Conservation (phyloP, 768 basidiomycete genomes). For the Kondoa malvinella region DNA sequence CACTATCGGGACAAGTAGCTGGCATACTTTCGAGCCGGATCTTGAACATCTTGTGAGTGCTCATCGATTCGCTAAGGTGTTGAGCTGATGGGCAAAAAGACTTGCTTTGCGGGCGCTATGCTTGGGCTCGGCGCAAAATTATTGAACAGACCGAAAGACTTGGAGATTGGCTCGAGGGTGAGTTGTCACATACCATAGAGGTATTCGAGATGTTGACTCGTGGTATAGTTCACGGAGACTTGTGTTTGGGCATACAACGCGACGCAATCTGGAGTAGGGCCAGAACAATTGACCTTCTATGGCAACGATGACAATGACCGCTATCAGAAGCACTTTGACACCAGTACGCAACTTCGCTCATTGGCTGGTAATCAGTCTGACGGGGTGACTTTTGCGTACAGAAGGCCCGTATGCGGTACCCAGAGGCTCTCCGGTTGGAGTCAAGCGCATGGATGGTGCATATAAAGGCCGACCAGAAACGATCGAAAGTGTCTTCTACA, state of each 20-base stretch:
- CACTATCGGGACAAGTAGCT: conserved; percentile 8
- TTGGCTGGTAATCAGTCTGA: neutral
- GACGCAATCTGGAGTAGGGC: conserved; percentile 1
- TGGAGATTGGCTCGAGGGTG: conserved; percentile 23
- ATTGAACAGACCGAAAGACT: conserved; percentile 31
- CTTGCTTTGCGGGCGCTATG: conserved; percentile 36
- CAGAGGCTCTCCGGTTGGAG: conserved; percentile 25
- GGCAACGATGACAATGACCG: conserved; percentile 11
- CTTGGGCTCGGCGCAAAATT: conserved; percentile 34
- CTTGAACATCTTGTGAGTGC: conserved; percentile 24
- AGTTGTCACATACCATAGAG: neutral
- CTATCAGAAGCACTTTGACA: neutral
- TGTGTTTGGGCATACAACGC: conserved; percentile 32
- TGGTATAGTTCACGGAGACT: conserved; percentile 29
- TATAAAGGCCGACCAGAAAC: conserved; percentile 35
- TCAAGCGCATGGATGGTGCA: conserved; percentile 23
- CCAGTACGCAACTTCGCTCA: neutral
- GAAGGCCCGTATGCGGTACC: conserved; percentile 1
- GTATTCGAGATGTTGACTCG: neutral
- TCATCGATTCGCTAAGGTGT: neutral
- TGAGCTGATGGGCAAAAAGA: conserved; percentile 5
- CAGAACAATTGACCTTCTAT: too few relatives aligned
- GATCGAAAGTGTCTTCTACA: conserved; percentile 33
- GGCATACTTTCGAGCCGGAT: conserved; percentile 22
- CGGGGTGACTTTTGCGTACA: neutral